A percentile compares a stretch with the other conserved stretches of the same genome.
phyloP scores from a whole-genome alignment of 331 rosid genomes.

The Malus hybrid region DNA sequence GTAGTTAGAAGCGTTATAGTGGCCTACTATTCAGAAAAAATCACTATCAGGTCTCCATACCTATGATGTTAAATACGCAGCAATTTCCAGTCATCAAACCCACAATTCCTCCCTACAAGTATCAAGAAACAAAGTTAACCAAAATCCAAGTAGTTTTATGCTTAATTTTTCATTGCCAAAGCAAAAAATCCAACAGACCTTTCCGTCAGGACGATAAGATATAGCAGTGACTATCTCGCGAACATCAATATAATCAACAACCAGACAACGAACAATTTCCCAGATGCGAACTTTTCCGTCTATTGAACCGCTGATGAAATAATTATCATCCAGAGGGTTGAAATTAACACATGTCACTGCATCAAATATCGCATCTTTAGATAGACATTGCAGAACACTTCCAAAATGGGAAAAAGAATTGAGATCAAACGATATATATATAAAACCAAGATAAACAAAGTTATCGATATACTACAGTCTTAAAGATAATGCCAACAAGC shows the following conservation, averaged over 20 bases:
- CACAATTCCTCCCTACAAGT: slow-evolving; percentile 58
- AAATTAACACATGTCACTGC: slow-evolving; percentile 74
- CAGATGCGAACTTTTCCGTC: slow-evolving; percentile 85
- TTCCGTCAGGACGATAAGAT: slow-evolving; percentile 56
- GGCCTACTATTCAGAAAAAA: not conserved
- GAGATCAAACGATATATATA: slow-evolving; percentile 2
- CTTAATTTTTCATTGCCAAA: not conserved
- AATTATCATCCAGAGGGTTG: slow-evolving; percentile 55
- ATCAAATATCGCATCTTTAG: slow-evolving; percentile 16
- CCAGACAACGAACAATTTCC: slow-evolving; percentile 59
- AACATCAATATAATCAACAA: slow-evolving; percentile 64
- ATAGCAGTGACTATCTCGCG: slow-evolving; percentile 75
- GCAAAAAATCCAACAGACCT: slow-evolving; percentile 31
- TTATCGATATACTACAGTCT: not conserved
- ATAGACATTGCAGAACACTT: not conserved
- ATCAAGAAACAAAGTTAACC: slow-evolving; percentile 11
- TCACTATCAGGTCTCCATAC: slow-evolving; percentile 21
- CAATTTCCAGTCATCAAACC: slow-evolving; percentile 68
- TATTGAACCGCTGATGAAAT: slow-evolving; percentile 73
- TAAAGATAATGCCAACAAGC: not conserved
- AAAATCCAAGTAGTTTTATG: not conserved
- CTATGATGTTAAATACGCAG: slow-evolving; percentile 40
- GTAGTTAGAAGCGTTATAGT: not conserved
- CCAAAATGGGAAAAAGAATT: not conserved
- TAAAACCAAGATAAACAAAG: slow-evolving; percentile 4